These are phyloP conservation scores for Allium sativum DNA, from an alignment of 106 monocot species.

Conservation along the genomic window DNA sequence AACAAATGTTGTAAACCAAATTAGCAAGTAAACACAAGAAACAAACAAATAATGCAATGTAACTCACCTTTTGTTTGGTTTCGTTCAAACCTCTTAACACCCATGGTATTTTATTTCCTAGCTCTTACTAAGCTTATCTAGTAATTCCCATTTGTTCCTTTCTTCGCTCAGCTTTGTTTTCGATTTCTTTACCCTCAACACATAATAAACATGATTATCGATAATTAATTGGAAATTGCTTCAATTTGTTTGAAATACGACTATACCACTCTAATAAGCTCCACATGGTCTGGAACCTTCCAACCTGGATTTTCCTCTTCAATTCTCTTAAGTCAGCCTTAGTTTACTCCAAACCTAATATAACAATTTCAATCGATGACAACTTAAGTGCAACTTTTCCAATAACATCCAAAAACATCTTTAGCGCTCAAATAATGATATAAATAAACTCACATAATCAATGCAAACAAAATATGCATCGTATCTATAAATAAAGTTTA, in stretches of 20 bases:
- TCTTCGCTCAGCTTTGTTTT: conserved; percentile 26
- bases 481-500: no score
- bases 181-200: conserved; percentile 45
- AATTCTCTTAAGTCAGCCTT: conserved; percentile 45
- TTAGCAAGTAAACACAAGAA: not conserved
- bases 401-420: no score
- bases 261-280: conserved; percentile 48
- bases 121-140: conserved; percentile 39
- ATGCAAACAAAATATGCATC: no score
- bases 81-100: conserved; percentile 32
- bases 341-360: conserved; percentile 29
- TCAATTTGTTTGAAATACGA: not conserved
- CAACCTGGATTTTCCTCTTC: conserved; percentile 63
- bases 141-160: conserved; percentile 33
- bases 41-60: not conserved
- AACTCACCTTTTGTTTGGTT: conserved; percentile 44
- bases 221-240: not conserved
- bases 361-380: no score
- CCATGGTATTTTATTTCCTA: conserved; percentile 53
- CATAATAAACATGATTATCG: conserved; percentile 2
- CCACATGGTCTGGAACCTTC: conserved; percentile 30
- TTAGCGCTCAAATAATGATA: no score
- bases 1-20: not conserved
- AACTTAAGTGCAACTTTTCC: no score
- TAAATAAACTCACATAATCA: no score